Percentiles rank a stretch among this genome's conserved stretches.
Conservation (phyloP, 768 basidiomycete species). For the Butyriboletus loyo region DNA sequence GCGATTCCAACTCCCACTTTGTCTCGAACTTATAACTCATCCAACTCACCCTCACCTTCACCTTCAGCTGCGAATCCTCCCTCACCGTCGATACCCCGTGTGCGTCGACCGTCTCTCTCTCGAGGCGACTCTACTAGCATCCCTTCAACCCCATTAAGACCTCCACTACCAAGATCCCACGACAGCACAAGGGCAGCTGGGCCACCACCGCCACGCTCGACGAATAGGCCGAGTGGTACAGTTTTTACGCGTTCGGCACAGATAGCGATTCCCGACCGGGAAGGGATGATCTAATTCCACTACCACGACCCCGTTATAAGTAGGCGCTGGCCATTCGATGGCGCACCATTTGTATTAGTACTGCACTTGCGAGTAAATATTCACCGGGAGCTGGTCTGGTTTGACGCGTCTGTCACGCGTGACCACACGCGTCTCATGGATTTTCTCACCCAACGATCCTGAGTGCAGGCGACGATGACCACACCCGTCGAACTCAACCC, state of each 20-base stretch:
- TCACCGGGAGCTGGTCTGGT: not conserved
- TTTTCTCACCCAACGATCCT: not conserved
- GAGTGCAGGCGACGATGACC: slow-evolving; percentile 21
- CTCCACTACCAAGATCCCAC: slow-evolving; percentile 30
- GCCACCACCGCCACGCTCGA: slow-evolving; percentile 64
- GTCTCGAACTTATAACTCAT: slow-evolving; percentile 14
- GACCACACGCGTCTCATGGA: slow-evolving; percentile 15
- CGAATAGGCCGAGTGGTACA: slow-evolving; percentile 59
- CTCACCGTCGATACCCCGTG: slow-evolving; percentile 28
- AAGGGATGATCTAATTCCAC: slow-evolving; percentile 56
- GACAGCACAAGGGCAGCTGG: slow-evolving; percentile 38
- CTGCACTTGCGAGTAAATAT: not conserved
- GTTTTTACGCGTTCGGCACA: slow-evolving; percentile 43
- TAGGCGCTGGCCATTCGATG: not conserved
- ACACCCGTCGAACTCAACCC: slow-evolving; percentile 57
- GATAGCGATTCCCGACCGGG: slow-evolving; percentile 51
- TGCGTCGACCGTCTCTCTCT: slow-evolving; percentile 25
- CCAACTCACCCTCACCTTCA: slow-evolving; percentile 14
- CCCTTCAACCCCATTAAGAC: slow-evolving; percentile 10
- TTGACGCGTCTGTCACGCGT: slow-evolving; percentile 24
- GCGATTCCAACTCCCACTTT: slow-evolving; percentile 14
- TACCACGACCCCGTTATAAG: too few species aligned
- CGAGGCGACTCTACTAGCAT: slow-evolving; percentile 28
- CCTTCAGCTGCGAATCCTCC: slow-evolving; percentile 16
- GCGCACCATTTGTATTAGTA: not conserved